Base-by-base conservation (phyloP, 139 green algal species). In the Yamagishiella unicocca region DNA sequence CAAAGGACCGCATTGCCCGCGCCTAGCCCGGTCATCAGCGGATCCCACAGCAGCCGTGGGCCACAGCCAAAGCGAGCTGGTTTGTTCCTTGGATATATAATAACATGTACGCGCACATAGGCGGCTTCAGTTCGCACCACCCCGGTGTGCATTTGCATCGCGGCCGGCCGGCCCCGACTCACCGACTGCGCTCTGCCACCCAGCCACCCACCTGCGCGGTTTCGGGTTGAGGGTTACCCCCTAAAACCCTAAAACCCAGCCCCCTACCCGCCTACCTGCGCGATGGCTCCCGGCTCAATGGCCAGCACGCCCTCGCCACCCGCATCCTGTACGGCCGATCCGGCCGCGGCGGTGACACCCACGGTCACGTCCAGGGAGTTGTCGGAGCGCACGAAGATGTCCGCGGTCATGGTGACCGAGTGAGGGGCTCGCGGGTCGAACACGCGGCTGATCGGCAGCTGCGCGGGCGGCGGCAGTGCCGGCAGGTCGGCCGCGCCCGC, bases 361-460 rank as follows among this genome's bases (percentile, higher is more conserved):
- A 89, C 88, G 0, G 68, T 42, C 24, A 89, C 83, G 19, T 19
- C 29, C 38, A 91, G 82, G 21, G 14, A 0, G 35, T 85, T 75
- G 19, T 43, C 62, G 27, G 22, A 1, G 1, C 31, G 4, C 2
- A 92, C 72, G 6, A 10, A 25, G 22, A 92, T 38, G 22, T 6
- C 4, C 8, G 71, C 17, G 2, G 1, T 40, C 9, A 85, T 35
- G 17, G n/a, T 40, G 29, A 50, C 40, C 7, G 40, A 72, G 61
- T 72, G 37, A 0, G 89, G 89, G 8, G 86, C 81, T 0, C 67
- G 35, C 9, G 85, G 83, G 45, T 92, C 89, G 82, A 89, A 92
- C 54, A 92, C 68, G 10, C 31, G 31, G 42, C 29, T 43, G 19
- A 85, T 61, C 2, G 40, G 27, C n/a, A 85, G 61, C 78, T 84